These are phyloP conservation scores for Ophiobolus disseminans DNA, from an alignment of 2,329 filamentous ascomycete species.

Conservation along the genomic window DNA sequence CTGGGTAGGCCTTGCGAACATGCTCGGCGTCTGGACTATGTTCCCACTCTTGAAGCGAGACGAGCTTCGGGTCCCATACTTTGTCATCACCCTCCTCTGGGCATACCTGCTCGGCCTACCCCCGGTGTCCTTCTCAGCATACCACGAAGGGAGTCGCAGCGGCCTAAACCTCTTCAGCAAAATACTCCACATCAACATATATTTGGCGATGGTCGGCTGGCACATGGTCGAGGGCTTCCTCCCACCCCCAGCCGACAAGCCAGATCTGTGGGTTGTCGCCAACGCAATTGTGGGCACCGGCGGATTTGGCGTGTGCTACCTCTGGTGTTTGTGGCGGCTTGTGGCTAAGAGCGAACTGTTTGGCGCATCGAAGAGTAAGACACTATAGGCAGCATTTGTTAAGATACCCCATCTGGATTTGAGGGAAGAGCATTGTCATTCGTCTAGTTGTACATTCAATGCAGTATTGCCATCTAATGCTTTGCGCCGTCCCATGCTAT, in stretches of 20 bases:
- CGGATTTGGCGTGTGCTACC: slow-evolving; percentile 85
- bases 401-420: slow-evolving; percentile 27
- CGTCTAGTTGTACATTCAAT: slow-evolving; percentile 29
- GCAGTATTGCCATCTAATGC: slow-evolving; percentile 30
- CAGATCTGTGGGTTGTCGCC: slow-evolving; percentile 91
- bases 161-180: slow-evolving; percentile 66
- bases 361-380: slow-evolving; percentile 48
- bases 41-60: slow-evolving; percentile 89
- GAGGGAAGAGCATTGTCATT: slow-evolving; percentile 40
- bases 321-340: slow-evolving; percentile 85
- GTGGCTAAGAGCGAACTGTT: slow-evolving; percentile 63
- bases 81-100: slow-evolving; percentile 85
- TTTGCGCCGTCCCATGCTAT: slow-evolving; percentile 43
- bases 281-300: slow-evolving; percentile 87
- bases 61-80: slow-evolving; percentile 82
- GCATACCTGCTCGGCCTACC: slow-evolving; percentile 88
- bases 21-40: slow-evolving; percentile 90
- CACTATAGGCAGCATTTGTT: slow-evolving; percentile 36
- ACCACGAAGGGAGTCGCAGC: slow-evolving; percentile 57
- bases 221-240: slow-evolving; percentile 77
- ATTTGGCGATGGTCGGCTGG: slow-evolving; percentile 79
- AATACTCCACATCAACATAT: slow-evolving; percentile 77
- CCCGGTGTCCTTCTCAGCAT: slow-evolving; percentile 74
- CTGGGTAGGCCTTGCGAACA: slow-evolving; percentile 96
- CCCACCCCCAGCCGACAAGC: slow-evolving; percentile 74